Conservation (phyloP, 345 rosid species). For the Camelina sativa region DNA sequence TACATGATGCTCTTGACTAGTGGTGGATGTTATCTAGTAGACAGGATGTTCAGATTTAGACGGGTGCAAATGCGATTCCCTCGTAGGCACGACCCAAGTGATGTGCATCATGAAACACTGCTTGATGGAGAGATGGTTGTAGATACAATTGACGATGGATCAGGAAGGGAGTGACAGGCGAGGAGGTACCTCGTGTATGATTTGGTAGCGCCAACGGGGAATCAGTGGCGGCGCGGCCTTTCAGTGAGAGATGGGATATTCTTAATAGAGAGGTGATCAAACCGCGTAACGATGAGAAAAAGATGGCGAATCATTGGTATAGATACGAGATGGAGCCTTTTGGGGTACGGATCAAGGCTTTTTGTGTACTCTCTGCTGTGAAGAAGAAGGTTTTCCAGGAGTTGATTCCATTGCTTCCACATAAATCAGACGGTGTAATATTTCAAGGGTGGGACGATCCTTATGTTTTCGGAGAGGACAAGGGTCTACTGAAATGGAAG, state of each 20-base stretch:
- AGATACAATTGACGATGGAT: conserved; percentile 48
- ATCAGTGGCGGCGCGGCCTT: conserved; percentile 75
- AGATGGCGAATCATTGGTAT: conserved; percentile 56
- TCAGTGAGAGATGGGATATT: conserved; percentile 81
- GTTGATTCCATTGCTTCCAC: conserved; percentile 81
- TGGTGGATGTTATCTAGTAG: conserved; percentile 83
- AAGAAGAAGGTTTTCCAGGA: conserved; percentile 69
- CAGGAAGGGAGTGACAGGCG: conserved; percentile 68
- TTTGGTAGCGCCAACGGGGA: conserved; percentile 62
- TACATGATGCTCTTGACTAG: conserved; percentile 86
- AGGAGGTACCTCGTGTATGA: conserved; percentile 92
- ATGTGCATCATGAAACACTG: conserved; percentile 70
- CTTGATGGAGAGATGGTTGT: conserved; percentile 44
- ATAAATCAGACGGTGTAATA: conserved; percentile 88
- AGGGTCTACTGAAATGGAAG: conserved; percentile 90
- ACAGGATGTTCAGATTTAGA: conserved; percentile 70
- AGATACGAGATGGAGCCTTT: conserved; percentile 87
- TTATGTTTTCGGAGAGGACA: conserved; percentile 69
- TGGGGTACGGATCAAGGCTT: conserved; percentile 87
- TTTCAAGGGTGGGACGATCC: conserved; percentile 98
- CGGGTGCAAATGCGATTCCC: conserved; percentile 95
- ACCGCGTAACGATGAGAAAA: conserved; percentile 80
- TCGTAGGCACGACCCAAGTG: conserved; percentile 47
- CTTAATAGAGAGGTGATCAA: conserved; percentile 75
- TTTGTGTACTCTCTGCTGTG: conserved; percentile 83